Percentiles rank a stretch among this genome's conserved stretches.
Evolutionary conservation across 1,284 basidiomycete species (phyloP).

Genomic region (Pseudozyma sp.): DNA sequence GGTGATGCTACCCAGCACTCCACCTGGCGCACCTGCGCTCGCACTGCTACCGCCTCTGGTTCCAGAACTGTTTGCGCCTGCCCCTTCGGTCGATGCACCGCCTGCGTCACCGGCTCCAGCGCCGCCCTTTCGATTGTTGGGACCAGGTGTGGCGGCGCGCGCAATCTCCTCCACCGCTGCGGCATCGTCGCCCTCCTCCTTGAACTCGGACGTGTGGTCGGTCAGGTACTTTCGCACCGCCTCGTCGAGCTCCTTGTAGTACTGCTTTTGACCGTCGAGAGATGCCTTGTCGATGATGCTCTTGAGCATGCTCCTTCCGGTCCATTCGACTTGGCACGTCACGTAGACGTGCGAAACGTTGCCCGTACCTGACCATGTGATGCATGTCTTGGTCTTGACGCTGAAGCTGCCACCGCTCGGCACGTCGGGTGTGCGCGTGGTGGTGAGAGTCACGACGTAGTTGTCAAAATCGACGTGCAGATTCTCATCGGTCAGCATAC

Average conservation of each 20-base stretch:
- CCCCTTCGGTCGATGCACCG: neutral
- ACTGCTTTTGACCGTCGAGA: slow-evolving; percentile 93
- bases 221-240: slow-evolving; percentile 83
- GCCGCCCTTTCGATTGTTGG: slow-evolving; percentile 20
- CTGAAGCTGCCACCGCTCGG: slow-evolving; percentile 90
- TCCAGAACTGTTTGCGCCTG: slow-evolving; percentile 4
- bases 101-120: slow-evolving; percentile 22
- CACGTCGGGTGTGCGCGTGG: slow-evolving; percentile 92
- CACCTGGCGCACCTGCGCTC: slow-evolving; percentile 8
- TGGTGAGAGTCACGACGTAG: slow-evolving; percentile 84
- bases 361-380: slow-evolving; percentile 85
- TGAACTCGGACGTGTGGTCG: slow-evolving; percentile 87
- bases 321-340: slow-evolving; percentile 94
- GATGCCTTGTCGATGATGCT: slow-evolving; percentile 92
- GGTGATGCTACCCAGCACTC: slow-evolving; percentile 7
- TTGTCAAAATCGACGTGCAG: slow-evolving; percentile 85
- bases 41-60: neutral
- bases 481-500: slow-evolving; percentile 88
- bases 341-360: slow-evolving; percentile 83
- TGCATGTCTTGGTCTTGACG: slow-evolving; percentile 92
- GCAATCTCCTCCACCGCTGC: slow-evolving; percentile 63
- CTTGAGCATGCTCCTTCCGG: slow-evolving; percentile 93
- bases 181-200: slow-evolving; percentile 79
- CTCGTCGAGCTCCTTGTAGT: slow-evolving; percentile 84
- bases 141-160: slow-evolving; percentile 47